Conservation (phyloP, 106 monocot genomes). For the Acorus calamus region DNA sequence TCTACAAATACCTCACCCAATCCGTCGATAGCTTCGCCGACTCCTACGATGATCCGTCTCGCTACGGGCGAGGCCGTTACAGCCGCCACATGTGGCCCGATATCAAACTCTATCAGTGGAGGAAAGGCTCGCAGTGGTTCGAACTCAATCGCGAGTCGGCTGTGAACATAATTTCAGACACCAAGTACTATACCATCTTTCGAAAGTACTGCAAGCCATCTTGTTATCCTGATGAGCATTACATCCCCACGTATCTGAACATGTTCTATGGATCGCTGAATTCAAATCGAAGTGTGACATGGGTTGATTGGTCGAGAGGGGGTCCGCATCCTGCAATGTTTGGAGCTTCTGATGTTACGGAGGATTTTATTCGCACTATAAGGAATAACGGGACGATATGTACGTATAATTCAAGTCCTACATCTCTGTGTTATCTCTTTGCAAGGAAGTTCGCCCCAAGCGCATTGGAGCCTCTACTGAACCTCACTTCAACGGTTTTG, state of each 20-base stretch:
- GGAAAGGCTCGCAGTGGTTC: slow-evolving; percentile 45
- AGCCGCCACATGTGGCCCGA: slow-evolving; percentile 26
- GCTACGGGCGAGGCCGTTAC: slow-evolving; percentile 15
- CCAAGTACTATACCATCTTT: slow-evolving; percentile 28
- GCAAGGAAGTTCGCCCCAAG: slow-evolving; percentile 36
- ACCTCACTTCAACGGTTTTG: slow-evolving; percentile 24
- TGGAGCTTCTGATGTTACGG: slow-evolving; percentile 7
- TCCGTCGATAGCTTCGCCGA: slow-evolving; percentile 24
- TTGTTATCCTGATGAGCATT: slow-evolving; percentile 47
- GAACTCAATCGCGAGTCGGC: slow-evolving; percentile 29
- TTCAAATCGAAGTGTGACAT: slow-evolving; percentile 32
- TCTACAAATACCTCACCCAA: too few species aligned
- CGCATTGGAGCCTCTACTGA: slow-evolving; percentile 4
- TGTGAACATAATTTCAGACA: slow-evolving; percentile 17
- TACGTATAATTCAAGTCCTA: slow-evolving; percentile 25
- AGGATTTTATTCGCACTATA: slow-evolving; percentile 24
- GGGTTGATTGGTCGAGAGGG: slow-evolving; percentile 36
- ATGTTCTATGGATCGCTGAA: slow-evolving; percentile 1
- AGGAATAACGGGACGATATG: slow-evolving; percentile 23
- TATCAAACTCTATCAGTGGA: slow-evolving; percentile 23
- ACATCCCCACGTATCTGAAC: slow-evolving; percentile 33
- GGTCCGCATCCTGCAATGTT: slow-evolving; percentile 32
- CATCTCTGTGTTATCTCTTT: slow-evolving; percentile 27
- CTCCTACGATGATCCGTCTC: slow-evolving; percentile 9
- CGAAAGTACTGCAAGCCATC: slow-evolving; percentile 27